A percentile compares a stretch with the other conserved stretches of the same genome.
Evolutionary conservation across 192 early-diverging fungal genomes (phyloP).

Genomic region (Oehlia diaphana): DNA sequence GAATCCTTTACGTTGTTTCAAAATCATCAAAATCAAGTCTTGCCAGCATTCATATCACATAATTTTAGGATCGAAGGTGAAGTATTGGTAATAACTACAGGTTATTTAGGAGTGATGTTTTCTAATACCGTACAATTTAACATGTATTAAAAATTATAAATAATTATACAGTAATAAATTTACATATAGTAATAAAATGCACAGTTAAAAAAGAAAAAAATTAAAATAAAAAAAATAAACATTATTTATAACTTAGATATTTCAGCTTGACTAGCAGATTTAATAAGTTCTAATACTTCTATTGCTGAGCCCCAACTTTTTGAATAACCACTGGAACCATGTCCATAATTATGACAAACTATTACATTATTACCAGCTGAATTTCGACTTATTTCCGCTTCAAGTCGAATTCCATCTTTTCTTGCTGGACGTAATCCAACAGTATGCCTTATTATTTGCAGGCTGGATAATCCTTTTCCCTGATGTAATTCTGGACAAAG

Average conservation of each 20-base stretch:
- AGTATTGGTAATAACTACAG: too few species aligned
- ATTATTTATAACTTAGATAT: not conserved
- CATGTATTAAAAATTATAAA: too few species aligned
- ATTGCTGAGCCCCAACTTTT: slow-evolving; percentile 60
- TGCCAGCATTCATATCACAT: too few species aligned
- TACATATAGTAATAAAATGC: too few species aligned
- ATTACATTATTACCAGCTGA: slow-evolving; percentile 33
- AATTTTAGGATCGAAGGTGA: too few species aligned
- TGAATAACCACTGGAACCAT: slow-evolving; percentile 58
- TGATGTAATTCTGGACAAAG: slow-evolving; percentile 50
- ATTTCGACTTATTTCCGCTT: slow-evolving; percentile 50
- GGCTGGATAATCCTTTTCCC: slow-evolving; percentile 37
- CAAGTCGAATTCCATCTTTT: slow-evolving; percentile 50
- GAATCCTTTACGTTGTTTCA: too few species aligned
- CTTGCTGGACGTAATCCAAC: slow-evolving; percentile 61
- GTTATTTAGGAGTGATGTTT: too few species aligned
- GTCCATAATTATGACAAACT: slow-evolving; percentile 67
- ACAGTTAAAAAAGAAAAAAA: too few species aligned
- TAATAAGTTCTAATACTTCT: slow-evolving; percentile 39
- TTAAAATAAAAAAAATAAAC: too few species aligned
- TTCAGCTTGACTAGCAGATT: slow-evolving; percentile 21
- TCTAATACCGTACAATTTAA: too few species aligned
- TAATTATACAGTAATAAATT: too few species aligned
- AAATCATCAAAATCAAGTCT: too few species aligned
- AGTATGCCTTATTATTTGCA: slow-evolving; percentile 46